These are phyloP conservation scores for Simplicillium aogashimaense DNA, from an alignment of 2,329 filamentous ascomycete genomes.

Conservation along the genomic window DNA sequence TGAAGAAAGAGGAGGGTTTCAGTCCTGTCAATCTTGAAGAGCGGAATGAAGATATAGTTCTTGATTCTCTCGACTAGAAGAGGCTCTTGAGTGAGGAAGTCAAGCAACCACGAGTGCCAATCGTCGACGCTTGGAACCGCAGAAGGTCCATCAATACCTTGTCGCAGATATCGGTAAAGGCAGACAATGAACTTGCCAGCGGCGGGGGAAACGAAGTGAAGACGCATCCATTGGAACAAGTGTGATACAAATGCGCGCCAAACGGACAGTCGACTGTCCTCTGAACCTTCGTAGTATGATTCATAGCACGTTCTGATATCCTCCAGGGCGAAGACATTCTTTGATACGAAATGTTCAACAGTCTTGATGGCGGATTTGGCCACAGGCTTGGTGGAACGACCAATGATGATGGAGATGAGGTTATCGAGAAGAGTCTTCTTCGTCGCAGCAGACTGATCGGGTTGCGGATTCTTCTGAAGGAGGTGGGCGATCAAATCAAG, in stretches of 20 bases:
- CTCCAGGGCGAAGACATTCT: slow-evolving; percentile 40
- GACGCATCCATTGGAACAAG: slow-evolving; percentile 44
- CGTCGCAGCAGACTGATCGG: slow-evolving; percentile 22
- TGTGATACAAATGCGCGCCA: slow-evolving; percentile 43
- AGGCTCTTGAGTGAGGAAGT: slow-evolving; percentile 35
- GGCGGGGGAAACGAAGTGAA: slow-evolving; percentile 47
- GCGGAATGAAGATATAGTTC: slow-evolving; percentile 51
- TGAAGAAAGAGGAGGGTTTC: slow-evolving; percentile 49
- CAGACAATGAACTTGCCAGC: slow-evolving; percentile 53
- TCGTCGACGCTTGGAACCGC: slow-evolving; percentile 22
- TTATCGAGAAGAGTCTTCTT: slow-evolving; percentile 37
- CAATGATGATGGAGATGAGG: slow-evolving; percentile 48
- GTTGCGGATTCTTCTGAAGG: slow-evolving; percentile 37
- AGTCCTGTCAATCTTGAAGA: slow-evolving; percentile 48
- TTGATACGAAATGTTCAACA: slow-evolving; percentile 55
- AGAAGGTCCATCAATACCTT: slow-evolving; percentile 12
- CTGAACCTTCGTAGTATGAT: slow-evolving; percentile 19
- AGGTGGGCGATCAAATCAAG: slow-evolving; percentile 47
- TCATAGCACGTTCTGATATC: slow-evolving; percentile 35
- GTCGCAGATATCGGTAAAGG: slow-evolving; percentile 39
- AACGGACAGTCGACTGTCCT: slow-evolving; percentile 12
- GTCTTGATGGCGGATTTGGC: slow-evolving; percentile 62
- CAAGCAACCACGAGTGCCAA: slow-evolving; percentile 49
- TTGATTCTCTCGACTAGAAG: slow-evolving; percentile 52
- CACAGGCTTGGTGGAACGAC: slow-evolving; percentile 50